These are phyloP conservation scores for Talaromyces rugulosus DNA, from an alignment of 2,329 filamentous ascomycete genomes.

Conservation along the genomic window DNA sequence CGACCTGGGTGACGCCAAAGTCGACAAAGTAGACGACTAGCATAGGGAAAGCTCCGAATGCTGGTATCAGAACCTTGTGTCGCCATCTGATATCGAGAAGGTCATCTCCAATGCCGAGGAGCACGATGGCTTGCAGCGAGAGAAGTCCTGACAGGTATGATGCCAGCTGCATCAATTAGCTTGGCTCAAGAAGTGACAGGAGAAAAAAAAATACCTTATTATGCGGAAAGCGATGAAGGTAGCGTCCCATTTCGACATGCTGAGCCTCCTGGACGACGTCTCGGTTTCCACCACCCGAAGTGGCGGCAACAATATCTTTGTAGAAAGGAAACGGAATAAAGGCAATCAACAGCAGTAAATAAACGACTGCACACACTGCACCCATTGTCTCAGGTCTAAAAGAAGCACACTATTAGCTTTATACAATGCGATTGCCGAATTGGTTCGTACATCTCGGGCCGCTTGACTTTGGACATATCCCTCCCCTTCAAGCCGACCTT, in stretches of 20 bases:
- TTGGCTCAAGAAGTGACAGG: neutral
- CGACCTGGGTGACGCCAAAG: slow-evolving; percentile 93
- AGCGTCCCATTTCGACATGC: slow-evolving; percentile 73
- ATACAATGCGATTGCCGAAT: neutral
- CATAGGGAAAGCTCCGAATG: slow-evolving; percentile 86
- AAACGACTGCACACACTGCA: slow-evolving; percentile 85
- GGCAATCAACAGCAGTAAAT: slow-evolving; percentile 79
- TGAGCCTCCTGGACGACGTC: slow-evolving; percentile 74
- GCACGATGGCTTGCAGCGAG: slow-evolving; percentile 82
- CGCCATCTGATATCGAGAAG: slow-evolving; percentile 98
- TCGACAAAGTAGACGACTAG: slow-evolving; percentile 98
- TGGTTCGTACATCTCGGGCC: slow-evolving; percentile 64
- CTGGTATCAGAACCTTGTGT: slow-evolving; percentile 97
- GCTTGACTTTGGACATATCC: slow-evolving; percentile 76
- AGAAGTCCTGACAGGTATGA: slow-evolving; percentile 93
- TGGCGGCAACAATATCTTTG: slow-evolving; percentile 94
- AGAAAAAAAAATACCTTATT: slow-evolving; percentile 62
- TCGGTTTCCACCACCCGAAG: slow-evolving; percentile 86
- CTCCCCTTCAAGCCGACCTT: slow-evolving; percentile 82
- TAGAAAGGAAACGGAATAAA: slow-evolving; percentile 98
- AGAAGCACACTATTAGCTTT: neutral
- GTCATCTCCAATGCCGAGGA: slow-evolving; percentile 92
- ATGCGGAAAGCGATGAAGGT: slow-evolving; percentile 89
- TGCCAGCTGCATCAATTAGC: slow-evolving; percentile 60
- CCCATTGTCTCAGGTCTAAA: slow-evolving; percentile 88